These are phyloP conservation scores for Boletus rubroflammeus DNA, from an alignment of 768 basidiomycete genomes.

Conservation along the genomic window DNA sequence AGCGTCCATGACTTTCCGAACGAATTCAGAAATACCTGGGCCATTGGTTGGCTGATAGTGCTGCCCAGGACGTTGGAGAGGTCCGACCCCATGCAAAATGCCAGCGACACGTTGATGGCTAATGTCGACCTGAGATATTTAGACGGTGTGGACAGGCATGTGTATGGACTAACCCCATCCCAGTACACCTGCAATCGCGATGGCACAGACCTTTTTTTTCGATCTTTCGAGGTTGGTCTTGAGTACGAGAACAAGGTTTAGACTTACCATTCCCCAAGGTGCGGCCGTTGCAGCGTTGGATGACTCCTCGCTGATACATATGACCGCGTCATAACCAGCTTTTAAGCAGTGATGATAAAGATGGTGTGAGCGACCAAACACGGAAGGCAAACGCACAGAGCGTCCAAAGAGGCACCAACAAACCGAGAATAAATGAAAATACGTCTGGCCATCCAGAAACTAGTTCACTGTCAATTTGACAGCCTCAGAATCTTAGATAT, in stretches of 20 bases:
- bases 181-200: conserved; percentile 42
- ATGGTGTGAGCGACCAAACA: neutral
- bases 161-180: conserved; percentile 36
- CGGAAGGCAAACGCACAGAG: conserved; percentile 26
- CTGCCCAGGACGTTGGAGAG: conserved; percentile 35
- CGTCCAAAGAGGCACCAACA: conserved; percentile 46
- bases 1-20: conserved; percentile 42
- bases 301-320: conserved; percentile 53
- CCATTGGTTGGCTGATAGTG: conserved; percentile 39
- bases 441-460: conserved; percentile 42
- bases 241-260: neutral
- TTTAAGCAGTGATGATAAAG: neutral
- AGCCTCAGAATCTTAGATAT: neutral
- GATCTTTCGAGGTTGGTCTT: neutral
- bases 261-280: conserved; percentile 51
- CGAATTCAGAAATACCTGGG: conserved; percentile 37
- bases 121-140: neutral
- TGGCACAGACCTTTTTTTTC: conserved; percentile 29
- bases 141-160: neutral
- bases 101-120: conserved; percentile 51
- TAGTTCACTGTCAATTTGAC: conserved; percentile 2
- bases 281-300: conserved; percentile 51
- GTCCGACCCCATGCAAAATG: conserved; percentile 56
- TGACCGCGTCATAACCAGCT: conserved; percentile 45
- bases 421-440: conserved; percentile 45